These are phyloP conservation scores for Xylariales sp. DNA, from an alignment of 2,329 filamentous ascomycete genomes.

Conservation along the genomic window DNA sequence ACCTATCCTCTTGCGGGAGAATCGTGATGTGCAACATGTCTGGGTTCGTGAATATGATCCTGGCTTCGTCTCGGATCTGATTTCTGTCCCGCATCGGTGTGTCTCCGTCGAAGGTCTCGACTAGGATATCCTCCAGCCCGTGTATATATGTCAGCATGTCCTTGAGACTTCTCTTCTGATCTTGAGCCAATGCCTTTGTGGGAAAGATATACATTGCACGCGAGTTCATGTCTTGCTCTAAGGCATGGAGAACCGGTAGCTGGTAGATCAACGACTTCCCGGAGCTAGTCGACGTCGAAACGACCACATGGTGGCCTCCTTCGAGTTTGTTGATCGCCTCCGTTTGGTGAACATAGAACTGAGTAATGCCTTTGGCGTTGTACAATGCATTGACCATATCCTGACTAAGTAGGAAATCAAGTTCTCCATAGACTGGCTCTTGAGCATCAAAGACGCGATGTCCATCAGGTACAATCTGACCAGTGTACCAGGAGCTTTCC, in stretches of 20 bases:
- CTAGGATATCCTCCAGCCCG: conserved; percentile 66
- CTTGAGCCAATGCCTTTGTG: conserved; percentile 92
- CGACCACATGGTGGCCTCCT: conserved; percentile 79
- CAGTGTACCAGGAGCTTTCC: conserved; percentile 78
- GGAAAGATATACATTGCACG: conserved; percentile 98
- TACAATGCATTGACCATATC: conserved; percentile 93
- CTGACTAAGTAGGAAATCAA: conserved; percentile 84
- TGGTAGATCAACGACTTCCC: conserved; percentile 99
- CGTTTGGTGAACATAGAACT: conserved; percentile 86
- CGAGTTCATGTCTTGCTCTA: conserved; percentile 72
- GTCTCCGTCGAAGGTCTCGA: conserved; percentile 95
- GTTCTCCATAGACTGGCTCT: conserved; percentile 72
- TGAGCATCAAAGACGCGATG: conserved; percentile 89
- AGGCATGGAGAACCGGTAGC: conserved; percentile 79
- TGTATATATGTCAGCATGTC: conserved; percentile 80
- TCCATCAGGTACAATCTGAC: conserved; percentile 89
- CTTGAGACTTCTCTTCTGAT: conserved; percentile 83
- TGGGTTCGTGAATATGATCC: conserved; percentile 95
- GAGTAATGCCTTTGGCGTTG: conserved; percentile 81
- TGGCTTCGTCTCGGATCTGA: conserved; percentile 76
- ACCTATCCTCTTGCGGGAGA: conserved; percentile 82
- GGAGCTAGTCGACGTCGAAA: conserved; percentile 92
- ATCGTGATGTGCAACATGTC: conserved; percentile 97
- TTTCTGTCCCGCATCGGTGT: conserved; percentile 78
- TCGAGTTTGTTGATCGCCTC: conserved; percentile 88